Base-by-base conservation (phyloP, 2,329 filamentous ascomycete genomes). In the Stachybotrys elegans region DNA sequence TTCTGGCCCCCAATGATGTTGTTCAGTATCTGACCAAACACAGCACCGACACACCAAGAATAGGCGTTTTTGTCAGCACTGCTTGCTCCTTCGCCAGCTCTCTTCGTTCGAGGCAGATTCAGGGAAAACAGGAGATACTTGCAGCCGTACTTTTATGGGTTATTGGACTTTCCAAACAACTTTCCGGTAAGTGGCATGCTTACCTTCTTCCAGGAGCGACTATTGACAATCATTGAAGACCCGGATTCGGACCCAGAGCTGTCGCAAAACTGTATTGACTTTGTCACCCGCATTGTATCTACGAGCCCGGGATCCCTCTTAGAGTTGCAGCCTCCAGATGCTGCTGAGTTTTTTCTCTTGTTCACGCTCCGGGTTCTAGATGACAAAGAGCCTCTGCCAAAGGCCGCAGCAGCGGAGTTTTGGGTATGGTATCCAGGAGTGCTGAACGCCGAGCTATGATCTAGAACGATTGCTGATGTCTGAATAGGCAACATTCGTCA, bases 181-280 rank as follows among this genome's bases (percentile, higher is more conserved):
- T 90, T n/a, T 71, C 78, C 41, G 72, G 79, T 80, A 66, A 55
- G 69, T 52, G 19, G 5, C 56, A 9, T 37, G 31, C 5, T 6
- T 13, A 32, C 5, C 14, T n/a, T 16, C 19, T 34, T 27, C 29
- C 40, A 38, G 20, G 13, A 9, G 4, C 32, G 22, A 13, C 38
- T 21, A 7, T 14, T 34, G 9, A 39, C 34, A 13, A 8, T n/a
- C 22, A 19, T 12, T 42, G 70, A 74, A 40, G 76, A 78, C 9
- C 75, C 76, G 37, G 87, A 92, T 47, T 77, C 81, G 0, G 86
- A 90, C 48, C 72, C 86, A 0, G 86, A 90, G 50, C 71, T 92
- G 11, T 72, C 86, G 2, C 83, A 91, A 50, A 81, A 83, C 45
- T 82, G 82, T 40, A 84, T 92, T 40, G 84, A 90, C 43, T 83